phyloP scores from a whole-genome alignment of 768 basidiomycete genomes.

The Mycena capillaripes region DNA sequence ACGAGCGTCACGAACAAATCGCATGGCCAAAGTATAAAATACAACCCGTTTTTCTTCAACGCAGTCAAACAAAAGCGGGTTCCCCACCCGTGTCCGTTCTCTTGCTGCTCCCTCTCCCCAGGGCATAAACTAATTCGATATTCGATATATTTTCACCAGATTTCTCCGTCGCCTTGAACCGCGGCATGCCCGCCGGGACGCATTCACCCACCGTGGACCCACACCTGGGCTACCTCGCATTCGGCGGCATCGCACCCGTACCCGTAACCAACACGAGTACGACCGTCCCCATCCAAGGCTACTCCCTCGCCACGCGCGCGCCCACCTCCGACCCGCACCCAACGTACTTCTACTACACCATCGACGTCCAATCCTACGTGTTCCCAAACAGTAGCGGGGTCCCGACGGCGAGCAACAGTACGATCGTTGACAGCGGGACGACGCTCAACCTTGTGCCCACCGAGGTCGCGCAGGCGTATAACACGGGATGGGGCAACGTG shows the following conservation, averaged over 20 bases:
- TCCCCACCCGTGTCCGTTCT: conserved; percentile 32
- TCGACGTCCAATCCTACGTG: conserved; percentile 32
- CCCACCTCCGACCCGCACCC: conserved; percentile 21
- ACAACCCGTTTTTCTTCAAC: conserved; percentile 40
- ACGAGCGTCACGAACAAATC: conserved; percentile 33
- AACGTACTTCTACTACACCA: conserved; percentile 34
- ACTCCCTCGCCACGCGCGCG: conserved; percentile 17
- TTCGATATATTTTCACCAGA: conserved; percentile 25
- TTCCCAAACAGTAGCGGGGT: conserved; percentile 29
- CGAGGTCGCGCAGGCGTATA: conserved; percentile 36
- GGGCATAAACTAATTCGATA: too few species aligned
- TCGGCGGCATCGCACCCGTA: conserved; percentile 40
- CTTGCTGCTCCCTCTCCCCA: background rate
- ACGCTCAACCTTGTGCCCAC: conserved; percentile 39
- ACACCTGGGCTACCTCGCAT: conserved; percentile 38
- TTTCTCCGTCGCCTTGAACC: conserved; percentile 39
- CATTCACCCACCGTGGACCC: conserved; percentile 22
- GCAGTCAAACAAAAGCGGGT: conserved; percentile 36
- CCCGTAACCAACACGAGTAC: conserved; percentile 19
- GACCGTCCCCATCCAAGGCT: conserved; percentile 39
- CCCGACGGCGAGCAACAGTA: conserved; percentile 23
- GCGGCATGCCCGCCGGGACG: conserved; percentile 26
- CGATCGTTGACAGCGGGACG: conserved; percentile 36
- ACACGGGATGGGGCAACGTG: conserved; percentile 10
- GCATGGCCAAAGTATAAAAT: conserved; percentile 4